Conservation (phyloP, 2,329 filamentous ascomycete species). For the Blastomyces gilchristii region DNA sequence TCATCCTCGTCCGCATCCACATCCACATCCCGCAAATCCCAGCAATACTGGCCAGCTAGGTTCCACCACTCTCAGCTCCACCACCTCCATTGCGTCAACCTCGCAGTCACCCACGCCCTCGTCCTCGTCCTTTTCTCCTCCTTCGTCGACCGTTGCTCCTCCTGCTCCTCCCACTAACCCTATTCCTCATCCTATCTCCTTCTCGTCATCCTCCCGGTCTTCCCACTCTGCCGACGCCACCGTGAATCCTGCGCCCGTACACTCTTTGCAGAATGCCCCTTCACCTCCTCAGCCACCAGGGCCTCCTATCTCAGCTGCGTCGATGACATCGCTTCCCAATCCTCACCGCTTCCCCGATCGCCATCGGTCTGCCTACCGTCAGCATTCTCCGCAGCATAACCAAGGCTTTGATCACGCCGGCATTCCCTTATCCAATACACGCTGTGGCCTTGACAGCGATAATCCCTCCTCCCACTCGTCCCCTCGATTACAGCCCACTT, state of each 20-base stretch:
- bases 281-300: slow-evolving; percentile 5
- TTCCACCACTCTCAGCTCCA: slow-evolving; percentile 23
- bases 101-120: background rate
- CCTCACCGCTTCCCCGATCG: slow-evolving; percentile 3
- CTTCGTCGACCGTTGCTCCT: background rate
- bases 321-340: slow-evolving; percentile 40
- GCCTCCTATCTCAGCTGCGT: slow-evolving; percentile 19
- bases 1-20: background rate
- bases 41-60: background rate
- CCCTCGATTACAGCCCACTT: slow-evolving; percentile 37
- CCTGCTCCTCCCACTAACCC: background rate
- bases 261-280: slow-evolving; percentile 4
- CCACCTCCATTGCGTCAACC: slow-evolving; percentile 15
- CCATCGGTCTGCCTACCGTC: slow-evolving; percentile 7
- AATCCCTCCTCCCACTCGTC: slow-evolving; percentile 34
- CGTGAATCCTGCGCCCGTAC: background rate
- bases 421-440: background rate
- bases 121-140: background rate
- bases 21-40: background rate
- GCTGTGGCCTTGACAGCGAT: background rate
- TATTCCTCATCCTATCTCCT: background rate
- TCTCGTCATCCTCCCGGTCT: background rate
- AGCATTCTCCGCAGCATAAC: slow-evolving; percentile 17
- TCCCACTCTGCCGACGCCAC: background rate
- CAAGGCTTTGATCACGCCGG: slow-evolving; percentile 5